phyloP scores from a whole-genome alignment of 768 basidiomycete genomes.

The Cystoderma amianthinum region DNA sequence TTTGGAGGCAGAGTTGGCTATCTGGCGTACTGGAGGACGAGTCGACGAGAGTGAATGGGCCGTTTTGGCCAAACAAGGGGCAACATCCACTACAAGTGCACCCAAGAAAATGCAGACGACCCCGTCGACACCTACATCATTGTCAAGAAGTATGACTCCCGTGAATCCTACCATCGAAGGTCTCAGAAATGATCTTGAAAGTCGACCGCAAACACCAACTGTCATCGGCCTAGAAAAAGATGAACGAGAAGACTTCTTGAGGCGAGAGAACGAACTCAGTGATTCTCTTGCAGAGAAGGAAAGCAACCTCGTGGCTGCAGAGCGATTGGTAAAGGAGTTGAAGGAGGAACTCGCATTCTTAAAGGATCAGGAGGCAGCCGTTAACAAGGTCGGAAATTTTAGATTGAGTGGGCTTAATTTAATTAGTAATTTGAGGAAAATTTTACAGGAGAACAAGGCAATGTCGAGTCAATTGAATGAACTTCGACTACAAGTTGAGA shows the following conservation, averaged over 20 bases:
- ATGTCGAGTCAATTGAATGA: constrained; percentile 94
- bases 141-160: constrained; percentile 60
- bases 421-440: background rate
- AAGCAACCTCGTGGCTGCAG: constrained; percentile 67
- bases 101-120: constrained; percentile 63
- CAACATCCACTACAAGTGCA: constrained; percentile 38
- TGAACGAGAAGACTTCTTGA: constrained; percentile 95
- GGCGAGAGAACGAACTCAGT: constrained; percentile 92
- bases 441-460: constrained; percentile 77
- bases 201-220: constrained; percentile 89
- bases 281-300: constrained; percentile 93
- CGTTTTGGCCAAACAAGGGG: constrained; percentile 50
- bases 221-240: constrained; percentile 88
- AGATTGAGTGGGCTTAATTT: background rate
- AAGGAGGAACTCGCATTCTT: constrained; percentile 85
- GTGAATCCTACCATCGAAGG: constrained; percentile 69
- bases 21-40: constrained; percentile 83
- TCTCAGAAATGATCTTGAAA: constrained; percentile 65
- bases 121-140: constrained; percentile 44
- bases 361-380: constrained; percentile 81
- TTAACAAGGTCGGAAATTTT: constrained; percentile 54
- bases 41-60: constrained; percentile 87
- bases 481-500: constrained; percentile 83
- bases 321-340: constrained; percentile 84
- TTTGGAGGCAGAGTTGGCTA: constrained; percentile 83